Base-by-base conservation (phyloP, 495 filamentous ascomycete species). In the Parathielavia hyrcaniae region DNA sequence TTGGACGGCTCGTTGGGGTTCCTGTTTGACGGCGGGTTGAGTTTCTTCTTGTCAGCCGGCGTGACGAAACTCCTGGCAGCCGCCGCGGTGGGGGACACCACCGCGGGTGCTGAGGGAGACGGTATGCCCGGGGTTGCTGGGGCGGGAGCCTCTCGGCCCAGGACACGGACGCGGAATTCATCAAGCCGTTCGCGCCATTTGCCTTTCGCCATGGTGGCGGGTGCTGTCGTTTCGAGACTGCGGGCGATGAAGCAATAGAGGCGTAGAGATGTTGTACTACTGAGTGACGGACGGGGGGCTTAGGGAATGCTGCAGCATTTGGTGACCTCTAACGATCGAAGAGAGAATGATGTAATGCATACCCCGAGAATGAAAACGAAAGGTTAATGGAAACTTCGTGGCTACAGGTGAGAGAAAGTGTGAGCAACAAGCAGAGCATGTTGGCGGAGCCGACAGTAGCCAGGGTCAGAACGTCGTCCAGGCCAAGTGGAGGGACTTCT, bases 141-240 rank as follows among this genome's bases (percentile, higher is more conserved):
- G 4, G 20, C 12, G 20, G 11, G 50, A 14, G 4, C 23, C 14
- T 7, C 6, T 22, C 52, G 52, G 19, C 17, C 12, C 3, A 44
- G 12, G 10, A 54, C 1, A 26, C 40, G 52, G 10, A 35, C 13
- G 6, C 52, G 52, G 17, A 35, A n/a, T 16, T 30, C 34, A 4
- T 39, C 39, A 16, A 54, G 12, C 39, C 40, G 40, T 16, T 45
- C 26, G 40, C 40, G 52, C 52, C 52, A 54, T 36, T 44, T 54
- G 2, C 40, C 26, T 9, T 9, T 14, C 4, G 8, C 39, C 52
- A 54, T 54, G 16, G 5, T 10, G 6, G 16, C 19, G 17, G 43
- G 40, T 7, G 7, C 13, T 45, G 19, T 10, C 22, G 5, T 38
- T 38, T 8, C n/a, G 16, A 34, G 46, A n/a, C 3, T 6, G n/a